Evolutionary conservation across 2,329 filamentous ascomycete species (phyloP).

Genomic region (Hortaea sp.): DNA sequence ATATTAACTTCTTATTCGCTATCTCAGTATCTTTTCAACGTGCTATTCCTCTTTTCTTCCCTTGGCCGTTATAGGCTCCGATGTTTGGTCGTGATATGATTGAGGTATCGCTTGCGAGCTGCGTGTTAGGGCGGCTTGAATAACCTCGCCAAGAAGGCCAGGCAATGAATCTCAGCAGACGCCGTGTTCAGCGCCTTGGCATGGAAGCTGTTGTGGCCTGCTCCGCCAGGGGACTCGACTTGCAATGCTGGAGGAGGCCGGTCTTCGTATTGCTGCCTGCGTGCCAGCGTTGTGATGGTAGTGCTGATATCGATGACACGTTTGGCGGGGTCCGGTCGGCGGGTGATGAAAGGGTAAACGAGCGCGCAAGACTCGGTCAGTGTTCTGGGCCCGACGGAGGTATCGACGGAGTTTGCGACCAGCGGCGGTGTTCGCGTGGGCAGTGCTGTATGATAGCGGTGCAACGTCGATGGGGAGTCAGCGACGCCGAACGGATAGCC

Average conservation of each 20-base stretch:
- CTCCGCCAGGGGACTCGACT: constrained; percentile 8
- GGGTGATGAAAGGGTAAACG: too few relatives aligned
- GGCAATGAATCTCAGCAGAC: constrained; percentile 34
- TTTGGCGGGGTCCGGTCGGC: too few relatives aligned
- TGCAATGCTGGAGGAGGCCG: constrained; percentile 9
- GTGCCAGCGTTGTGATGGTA: constrained; percentile 8
- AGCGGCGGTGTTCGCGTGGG: too few relatives aligned
- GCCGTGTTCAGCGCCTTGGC: constrained; percentile 16
- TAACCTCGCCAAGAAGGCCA: constrained; percentile 35
- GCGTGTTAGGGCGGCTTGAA: constrained; percentile 34
- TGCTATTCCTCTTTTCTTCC: not conserved
- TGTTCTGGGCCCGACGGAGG: too few relatives aligned
- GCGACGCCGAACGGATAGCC: too few relatives aligned
- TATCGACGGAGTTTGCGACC: too few relatives aligned
- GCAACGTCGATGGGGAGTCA: too few relatives aligned
- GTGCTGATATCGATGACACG: too few relatives aligned
- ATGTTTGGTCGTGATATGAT: too few relatives aligned
- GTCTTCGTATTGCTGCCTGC: constrained; percentile 9
- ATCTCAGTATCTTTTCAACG: not conserved
- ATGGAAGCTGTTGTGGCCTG: constrained; percentile 20
- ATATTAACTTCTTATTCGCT: constrained; percentile 34
- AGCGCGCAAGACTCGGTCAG: too few relatives aligned
- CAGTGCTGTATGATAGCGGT: too few relatives aligned
- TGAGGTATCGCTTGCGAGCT: too few relatives aligned
- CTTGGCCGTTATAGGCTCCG: not conserved